Evolutionary conservation across 2,329 filamentous ascomycete species (phyloP).

Genomic region (Hymenoscyphus scutula): DNA sequence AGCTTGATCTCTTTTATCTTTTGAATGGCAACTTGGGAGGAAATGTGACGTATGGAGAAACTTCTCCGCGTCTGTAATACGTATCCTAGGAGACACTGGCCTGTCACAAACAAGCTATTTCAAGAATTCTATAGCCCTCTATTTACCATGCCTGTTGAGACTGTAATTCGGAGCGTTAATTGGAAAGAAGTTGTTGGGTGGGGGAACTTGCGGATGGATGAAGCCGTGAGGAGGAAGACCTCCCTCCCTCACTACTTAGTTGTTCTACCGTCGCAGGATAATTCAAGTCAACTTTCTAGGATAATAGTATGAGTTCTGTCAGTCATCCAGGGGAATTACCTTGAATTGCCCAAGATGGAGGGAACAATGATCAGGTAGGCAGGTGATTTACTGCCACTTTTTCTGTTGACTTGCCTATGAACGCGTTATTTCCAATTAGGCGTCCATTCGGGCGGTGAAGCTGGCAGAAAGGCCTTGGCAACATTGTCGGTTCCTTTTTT

Average conservation of each 20-base stretch:
- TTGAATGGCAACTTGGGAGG: neutral
- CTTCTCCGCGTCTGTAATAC: neutral
- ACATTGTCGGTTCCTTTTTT: neutral
- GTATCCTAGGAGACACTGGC: neutral
- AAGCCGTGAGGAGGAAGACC: neutral
- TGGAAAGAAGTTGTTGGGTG: neutral
- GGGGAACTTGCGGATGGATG: neutral
- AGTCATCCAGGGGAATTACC: too few relatives aligned
- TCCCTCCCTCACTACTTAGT: too few relatives aligned
- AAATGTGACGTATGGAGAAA: slow-evolving; percentile 3
- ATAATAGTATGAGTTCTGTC: too few relatives aligned
- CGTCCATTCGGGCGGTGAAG: neutral
- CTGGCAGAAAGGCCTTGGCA: neutral
- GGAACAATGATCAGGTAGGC: too few relatives aligned
- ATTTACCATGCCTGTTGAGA: neutral
- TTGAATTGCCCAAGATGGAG: too few relatives aligned
- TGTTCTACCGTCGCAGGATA: too few relatives aligned
- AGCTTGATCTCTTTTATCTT: neutral
- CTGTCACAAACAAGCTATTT: neutral
- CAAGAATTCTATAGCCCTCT: neutral
- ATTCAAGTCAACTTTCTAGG: too few relatives aligned
- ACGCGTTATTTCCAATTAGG: neutral
- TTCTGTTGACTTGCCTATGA: too few relatives aligned
- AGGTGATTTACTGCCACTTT: too few relatives aligned
- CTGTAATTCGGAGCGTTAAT: neutral